A percentile compares a stretch with the other conserved stretches of the same genome.
Conservation (phyloP, 139 green algal genomes). For the Coccomyxa sp. region DNA sequence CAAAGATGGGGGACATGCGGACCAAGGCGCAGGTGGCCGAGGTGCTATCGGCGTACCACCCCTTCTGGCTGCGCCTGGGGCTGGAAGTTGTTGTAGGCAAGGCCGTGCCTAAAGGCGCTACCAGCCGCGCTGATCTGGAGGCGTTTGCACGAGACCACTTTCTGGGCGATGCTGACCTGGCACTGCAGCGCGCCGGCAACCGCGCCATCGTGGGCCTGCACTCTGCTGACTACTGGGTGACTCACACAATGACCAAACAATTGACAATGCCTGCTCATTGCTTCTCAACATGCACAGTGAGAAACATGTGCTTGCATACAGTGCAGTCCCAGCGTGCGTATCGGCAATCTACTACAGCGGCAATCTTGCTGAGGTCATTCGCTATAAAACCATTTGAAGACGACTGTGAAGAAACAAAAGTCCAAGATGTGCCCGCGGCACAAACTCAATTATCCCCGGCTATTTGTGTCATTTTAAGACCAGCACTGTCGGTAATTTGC, state of each 20-base stretch:
- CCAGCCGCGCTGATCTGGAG: conserved; percentile 30
- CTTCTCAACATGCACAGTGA: not conserved
- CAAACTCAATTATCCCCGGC: too few species aligned
- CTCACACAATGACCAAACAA: not conserved
- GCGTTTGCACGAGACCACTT: conserved; percentile 42
- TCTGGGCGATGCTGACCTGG: conserved; percentile 49
- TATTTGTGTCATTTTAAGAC: too few species aligned
- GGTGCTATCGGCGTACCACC: conserved; percentile 70
- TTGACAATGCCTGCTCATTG: not conserved
- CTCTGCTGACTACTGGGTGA: conserved; percentile 52
- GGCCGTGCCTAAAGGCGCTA: not conserved
- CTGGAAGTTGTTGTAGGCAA: conserved; percentile 32
- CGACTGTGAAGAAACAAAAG: too few species aligned
- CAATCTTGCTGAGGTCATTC: too few species aligned
- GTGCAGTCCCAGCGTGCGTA: too few species aligned
- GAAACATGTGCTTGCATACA: not conserved
- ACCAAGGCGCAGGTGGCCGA: conserved; percentile 42
- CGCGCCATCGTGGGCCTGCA: conserved; percentile 20
- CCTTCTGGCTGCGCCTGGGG: conserved; percentile 76
- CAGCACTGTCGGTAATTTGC: too few species aligned
- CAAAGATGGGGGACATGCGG: not conserved
- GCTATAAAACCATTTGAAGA: too few species aligned
- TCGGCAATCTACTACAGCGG: too few species aligned
- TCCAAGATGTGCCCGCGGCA: too few species aligned
- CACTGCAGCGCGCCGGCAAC: conserved; percentile 19